Conservation (phyloP, 768 basidiomycete species). For the Pleurotus djamor region DNA sequence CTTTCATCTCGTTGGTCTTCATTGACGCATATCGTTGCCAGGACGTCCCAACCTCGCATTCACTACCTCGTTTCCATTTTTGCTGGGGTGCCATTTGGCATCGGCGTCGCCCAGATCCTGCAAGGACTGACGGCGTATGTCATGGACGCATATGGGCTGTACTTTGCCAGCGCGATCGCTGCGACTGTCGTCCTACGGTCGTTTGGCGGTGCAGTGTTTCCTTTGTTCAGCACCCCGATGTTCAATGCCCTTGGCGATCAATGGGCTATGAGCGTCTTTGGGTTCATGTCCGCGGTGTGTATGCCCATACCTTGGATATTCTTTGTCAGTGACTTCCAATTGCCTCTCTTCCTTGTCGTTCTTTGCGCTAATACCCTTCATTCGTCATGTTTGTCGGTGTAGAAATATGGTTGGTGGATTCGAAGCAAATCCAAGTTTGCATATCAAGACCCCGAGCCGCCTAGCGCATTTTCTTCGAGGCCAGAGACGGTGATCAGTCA, state of each 20-base stretch:
- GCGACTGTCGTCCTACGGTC: slow-evolving; percentile 68
- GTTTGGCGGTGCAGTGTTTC: slow-evolving; percentile 60
- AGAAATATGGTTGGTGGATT: slow-evolving; percentile 52
- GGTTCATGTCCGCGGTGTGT: slow-evolving; percentile 44
- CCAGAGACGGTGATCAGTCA: slow-evolving; percentile 9
- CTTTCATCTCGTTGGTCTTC: neutral
- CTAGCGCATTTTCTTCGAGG: neutral
- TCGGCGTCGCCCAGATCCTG: slow-evolving; percentile 62
- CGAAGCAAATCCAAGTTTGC: slow-evolving; percentile 43
- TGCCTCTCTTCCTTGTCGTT: no score
- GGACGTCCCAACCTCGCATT: slow-evolving; percentile 47
- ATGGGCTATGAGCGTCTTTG: slow-evolving; percentile 57
- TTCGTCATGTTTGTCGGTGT: slow-evolving; percentile 6
- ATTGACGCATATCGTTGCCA: slow-evolving; percentile 18
- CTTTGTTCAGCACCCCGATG: slow-evolving; percentile 53
- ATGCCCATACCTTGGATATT: slow-evolving; percentile 57
- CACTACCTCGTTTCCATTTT: slow-evolving; percentile 72
- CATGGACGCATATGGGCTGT: slow-evolving; percentile 68
- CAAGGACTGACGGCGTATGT: slow-evolving; percentile 67
- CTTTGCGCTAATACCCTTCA: no score
- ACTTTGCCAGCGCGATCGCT: slow-evolving; percentile 67
- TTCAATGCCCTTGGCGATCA: slow-evolving; percentile 50
- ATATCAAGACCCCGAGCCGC: slow-evolving; percentile 28
- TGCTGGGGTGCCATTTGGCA: slow-evolving; percentile 66
- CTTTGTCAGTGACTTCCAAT: no score